phyloP scores from a whole-genome alignment of 352 stramenopile genomes.

The Globisporangium solare region DNA sequence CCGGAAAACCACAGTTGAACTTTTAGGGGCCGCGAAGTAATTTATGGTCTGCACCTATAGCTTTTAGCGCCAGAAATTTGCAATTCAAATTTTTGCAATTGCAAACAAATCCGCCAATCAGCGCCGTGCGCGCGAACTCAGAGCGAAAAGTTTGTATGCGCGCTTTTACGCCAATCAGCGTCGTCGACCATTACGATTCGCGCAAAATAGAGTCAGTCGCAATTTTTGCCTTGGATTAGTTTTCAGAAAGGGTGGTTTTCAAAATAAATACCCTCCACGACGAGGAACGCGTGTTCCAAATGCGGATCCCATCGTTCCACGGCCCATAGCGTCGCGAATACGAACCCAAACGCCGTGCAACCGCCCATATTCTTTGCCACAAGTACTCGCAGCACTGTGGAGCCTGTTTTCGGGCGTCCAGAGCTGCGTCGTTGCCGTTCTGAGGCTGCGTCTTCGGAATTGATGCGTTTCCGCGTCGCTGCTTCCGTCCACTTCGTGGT shows the following conservation, averaged over 20 bases:
- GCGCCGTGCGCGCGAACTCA: slow-evolving; percentile 25
- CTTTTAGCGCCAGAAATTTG: slow-evolving; percentile 3
- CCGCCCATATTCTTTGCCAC: no score
- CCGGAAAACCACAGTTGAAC: slow-evolving; percentile 15
- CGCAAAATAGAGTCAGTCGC: slow-evolving; percentile 3
- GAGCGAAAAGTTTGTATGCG: slow-evolving; percentile 3
- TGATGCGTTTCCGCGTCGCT: background rate
- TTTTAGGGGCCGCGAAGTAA: background rate
- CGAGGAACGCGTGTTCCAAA: background rate
- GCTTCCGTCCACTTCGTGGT: background rate
- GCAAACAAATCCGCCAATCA: slow-evolving; percentile 37
- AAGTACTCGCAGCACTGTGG: no score
- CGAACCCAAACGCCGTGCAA: no score
- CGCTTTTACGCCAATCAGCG: slow-evolving; percentile 6
- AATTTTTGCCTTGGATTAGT: background rate
- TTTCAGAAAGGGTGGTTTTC: background rate
- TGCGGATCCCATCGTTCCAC: background rate
- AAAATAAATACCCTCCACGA: background rate
- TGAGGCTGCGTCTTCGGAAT: background rate
- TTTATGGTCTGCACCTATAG: slow-evolving; percentile 1
- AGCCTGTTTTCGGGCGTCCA: background rate
- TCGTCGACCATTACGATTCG: background rate
- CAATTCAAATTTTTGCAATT: slow-evolving; percentile 16
- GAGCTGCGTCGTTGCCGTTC: background rate
- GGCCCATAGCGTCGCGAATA: background rate